Base-by-base conservation (phyloP, 176 grass and related monocot species). In the Eleusine indica region DNA sequence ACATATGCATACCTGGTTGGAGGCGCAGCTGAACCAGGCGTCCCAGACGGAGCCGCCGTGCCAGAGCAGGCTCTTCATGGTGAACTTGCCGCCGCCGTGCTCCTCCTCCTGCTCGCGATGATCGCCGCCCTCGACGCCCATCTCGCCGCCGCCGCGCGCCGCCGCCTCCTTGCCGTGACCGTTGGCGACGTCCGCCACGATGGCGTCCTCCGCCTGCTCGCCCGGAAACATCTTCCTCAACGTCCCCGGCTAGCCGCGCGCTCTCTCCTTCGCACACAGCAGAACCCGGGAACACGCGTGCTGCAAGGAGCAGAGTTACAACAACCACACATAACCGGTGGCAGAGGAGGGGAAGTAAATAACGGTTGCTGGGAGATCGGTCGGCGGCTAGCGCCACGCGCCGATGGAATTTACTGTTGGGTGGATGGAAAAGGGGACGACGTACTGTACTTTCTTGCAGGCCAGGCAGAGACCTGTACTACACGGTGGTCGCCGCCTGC, bases 1-100 rank as follows among this genome's bases (percentile, higher is more conserved):
- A 3, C 22, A 16, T 7, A 16, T 2, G 4, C 60, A n/a, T 52
- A 94, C 96, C 96, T 99, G 97, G 75, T 99, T 99, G 77, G 97
- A 99, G 56, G 97, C 87, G 71, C 97, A 99, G 84, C 93, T 96
- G 91, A 99, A 99, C 97, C 97, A 99, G 13, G 97, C 93, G 87
- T 99, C 97, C 78, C 94, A 99, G 52, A 92, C 91, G 30, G 97
- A 99, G 68, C 97, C 97, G 44, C 97, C 97, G 81, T 99, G 97
- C 97, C 97, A 99, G 37, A 99, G 87, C 49, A 94, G 18, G 89
- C 74, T 82, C 76, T 51, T 89, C 82, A 94, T 61, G 83, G 16
- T 86, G 72, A 91, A 89, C 52, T 16, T 49, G 57, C 77, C 46
- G 67, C 17, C 57, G 67, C 17, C 57, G 40, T 21, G 47, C 19